Base-by-base conservation (phyloP, 768 basidiomycete genomes). In the Tulasnella sp. region DNA sequence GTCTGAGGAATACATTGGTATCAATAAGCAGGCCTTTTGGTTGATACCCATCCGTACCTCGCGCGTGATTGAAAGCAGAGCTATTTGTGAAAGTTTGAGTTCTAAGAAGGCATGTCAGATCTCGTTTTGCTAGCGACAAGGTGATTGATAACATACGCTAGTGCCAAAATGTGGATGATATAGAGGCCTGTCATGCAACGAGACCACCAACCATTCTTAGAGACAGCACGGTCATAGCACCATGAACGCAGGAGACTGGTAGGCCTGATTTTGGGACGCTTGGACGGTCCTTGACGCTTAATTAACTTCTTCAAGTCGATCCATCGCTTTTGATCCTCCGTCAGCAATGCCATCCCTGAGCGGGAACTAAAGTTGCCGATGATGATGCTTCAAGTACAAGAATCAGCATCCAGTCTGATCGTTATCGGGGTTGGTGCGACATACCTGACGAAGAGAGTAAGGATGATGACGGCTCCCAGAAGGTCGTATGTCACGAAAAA, bases 201-300 rank as follows among this genome's bases (percentile, higher is more conserved):
- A 4, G 86, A 79, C 94, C 94, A 98, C 82, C 85, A 91, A 1
- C 95, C 95, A 66, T 92, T 87, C 70, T 97, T 98, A 63, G 83
- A 77, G 15, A 91, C 82, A 0, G 95, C 94, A 27, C 92, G 80
- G 58, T 94, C 86, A 68, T 83, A 95, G 69, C 95, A 97, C 93
- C 95, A 97, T 21, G 78, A 75, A 54, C 85, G 77, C 29, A 91
- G 65, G 0, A 65, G 63, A 62, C 71, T 76, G 0, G 70, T 71
- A 0, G 91, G 91, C 17, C 78, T 76, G 15, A 61, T 68, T 52
- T 80, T 77, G 0, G 95, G 95, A 24, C 90, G 75, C 67, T 86
- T 88, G 0, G 91, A 88, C 1, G 94, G 93, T 23, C 80, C 78
- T 67, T 96, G 91, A 21, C 90, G 83, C 58, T 77, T 84, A 70